phyloP scores from a whole-genome alignment of 352 stramenopile genomes.

The Chrysophaeum taylorii region DNA sequence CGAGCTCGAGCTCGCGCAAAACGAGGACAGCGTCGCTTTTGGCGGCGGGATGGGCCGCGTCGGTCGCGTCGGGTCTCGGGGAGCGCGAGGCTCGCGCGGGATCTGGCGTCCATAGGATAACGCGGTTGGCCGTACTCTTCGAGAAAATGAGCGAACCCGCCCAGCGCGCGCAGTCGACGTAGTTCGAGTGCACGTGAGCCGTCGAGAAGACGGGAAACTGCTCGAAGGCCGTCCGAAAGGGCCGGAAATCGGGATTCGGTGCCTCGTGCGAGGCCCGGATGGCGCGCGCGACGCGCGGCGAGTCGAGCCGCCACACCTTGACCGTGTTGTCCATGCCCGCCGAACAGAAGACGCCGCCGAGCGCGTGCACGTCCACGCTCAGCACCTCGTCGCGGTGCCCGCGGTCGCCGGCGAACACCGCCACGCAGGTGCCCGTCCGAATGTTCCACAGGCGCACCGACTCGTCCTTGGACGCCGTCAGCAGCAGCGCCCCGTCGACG shows the following conservation, averaged over 20 bases:
- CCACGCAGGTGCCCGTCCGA: constrained; percentile 62
- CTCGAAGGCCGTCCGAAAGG: constrained; percentile 65
- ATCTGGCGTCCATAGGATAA: constrained; percentile 76
- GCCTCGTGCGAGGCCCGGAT: constrained; percentile 35
- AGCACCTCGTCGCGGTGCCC: constrained; percentile 76
- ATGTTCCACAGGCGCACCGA: constrained; percentile 82
- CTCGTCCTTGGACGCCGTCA: constrained; percentile 80
- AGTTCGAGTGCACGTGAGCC: constrained; percentile 73
- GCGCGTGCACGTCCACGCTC: constrained; percentile 69
- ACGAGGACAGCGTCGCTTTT: constrained; percentile 32
- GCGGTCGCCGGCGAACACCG: constrained; percentile 77
- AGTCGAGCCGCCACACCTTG: constrained; percentile 80
- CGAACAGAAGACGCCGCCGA: constrained; percentile 69
- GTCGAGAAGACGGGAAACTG: constrained; percentile 81
- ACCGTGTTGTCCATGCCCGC: constrained; percentile 80
- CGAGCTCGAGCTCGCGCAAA: constrained; percentile 36
- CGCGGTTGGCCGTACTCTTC: constrained; percentile 63
- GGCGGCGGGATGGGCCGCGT: constrained; percentile 21
- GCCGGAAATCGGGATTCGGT: constrained; percentile 47
- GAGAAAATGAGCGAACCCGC: constrained; percentile 48
- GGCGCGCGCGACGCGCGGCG: constrained; percentile 52
- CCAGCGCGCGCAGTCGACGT: constrained; percentile 69
- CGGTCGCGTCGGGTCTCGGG: neutral
- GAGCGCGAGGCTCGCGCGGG: neutral
- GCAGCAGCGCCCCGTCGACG: constrained; percentile 62